Evolutionary conservation across 164 flowering plant genomes (phyloP).

Genomic region (Brasenia schreberi): DNA sequence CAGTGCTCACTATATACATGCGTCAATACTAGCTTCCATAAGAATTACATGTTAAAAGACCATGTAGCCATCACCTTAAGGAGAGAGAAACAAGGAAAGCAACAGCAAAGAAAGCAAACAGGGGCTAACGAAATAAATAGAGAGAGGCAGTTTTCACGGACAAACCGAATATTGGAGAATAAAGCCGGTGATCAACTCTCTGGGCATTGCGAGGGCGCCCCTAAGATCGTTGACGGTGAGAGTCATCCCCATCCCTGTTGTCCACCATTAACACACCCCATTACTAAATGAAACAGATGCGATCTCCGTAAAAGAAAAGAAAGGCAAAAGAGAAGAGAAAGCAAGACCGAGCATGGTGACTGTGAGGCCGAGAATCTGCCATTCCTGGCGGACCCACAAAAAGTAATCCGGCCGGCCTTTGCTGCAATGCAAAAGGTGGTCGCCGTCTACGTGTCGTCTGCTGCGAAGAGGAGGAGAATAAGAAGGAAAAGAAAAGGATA

Average conservation of each 20-base stretch:
- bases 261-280: background rate
- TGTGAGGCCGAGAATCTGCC: slow-evolving; percentile 48
- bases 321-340: background rate
- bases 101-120: no score
- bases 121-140: background rate
- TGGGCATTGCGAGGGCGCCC: slow-evolving; percentile 76
- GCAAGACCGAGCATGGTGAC: slow-evolving; percentile 51
- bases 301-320: background rate
- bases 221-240: slow-evolving; percentile 76
- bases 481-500: background rate
- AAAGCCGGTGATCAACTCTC: slow-evolving; percentile 59
- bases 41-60: no score
- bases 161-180: slow-evolving; percentile 73
- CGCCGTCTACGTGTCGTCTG: background rate
- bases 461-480: background rate
- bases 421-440: background rate
- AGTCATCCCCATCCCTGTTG: slow-evolving; percentile 75
- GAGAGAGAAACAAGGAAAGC: no score
- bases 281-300: background rate
- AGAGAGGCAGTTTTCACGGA: background rate
- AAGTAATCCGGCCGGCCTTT: slow-evolving; percentile 27
- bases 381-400: slow-evolving; percentile 48
- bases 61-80: no score
- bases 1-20: no score
- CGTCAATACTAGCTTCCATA: no score